These are phyloP conservation scores for Berberis vulgaris DNA, from an alignment of 164 flowering plant species.

Conservation along the genomic window DNA sequence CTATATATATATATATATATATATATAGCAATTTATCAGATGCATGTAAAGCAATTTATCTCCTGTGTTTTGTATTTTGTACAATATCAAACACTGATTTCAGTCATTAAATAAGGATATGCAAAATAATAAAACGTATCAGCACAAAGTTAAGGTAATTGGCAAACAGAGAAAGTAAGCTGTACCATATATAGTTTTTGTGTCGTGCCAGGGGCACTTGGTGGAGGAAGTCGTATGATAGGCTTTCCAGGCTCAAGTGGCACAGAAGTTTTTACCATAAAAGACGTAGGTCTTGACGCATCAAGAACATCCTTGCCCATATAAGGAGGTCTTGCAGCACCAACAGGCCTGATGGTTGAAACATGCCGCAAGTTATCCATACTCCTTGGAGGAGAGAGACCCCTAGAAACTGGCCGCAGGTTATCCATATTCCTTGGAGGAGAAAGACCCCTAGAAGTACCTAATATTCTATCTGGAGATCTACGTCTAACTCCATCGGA, in stretches of 20 bases:
- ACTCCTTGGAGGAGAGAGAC: no score
- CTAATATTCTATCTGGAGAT: constrained; percentile 48
- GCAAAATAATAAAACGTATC: no score
- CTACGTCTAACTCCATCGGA: constrained; percentile 48
- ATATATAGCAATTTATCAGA: no score
- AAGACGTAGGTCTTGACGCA: constrained; percentile 33
- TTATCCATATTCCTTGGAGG: constrained; percentile 36
- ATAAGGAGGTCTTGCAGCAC: constrained; percentile 38
- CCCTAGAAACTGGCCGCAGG: constrained; percentile 8
- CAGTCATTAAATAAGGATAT: no score
- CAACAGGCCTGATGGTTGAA: constrained; percentile 30
- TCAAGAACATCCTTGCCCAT: constrained; percentile 31
- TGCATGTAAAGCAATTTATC: no score
- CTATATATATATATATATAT: no score
- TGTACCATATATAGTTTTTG: constrained; percentile 42
- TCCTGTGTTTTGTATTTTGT: no score
- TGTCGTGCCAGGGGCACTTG: constrained; percentile 17
- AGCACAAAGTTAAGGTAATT: no score
- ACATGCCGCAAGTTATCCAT: constrained; percentile 8
- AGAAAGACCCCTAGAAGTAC: constrained; percentile 40
- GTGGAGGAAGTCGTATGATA: constrained; percentile 24
- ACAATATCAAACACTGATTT: no score
- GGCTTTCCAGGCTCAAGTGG: constrained; percentile 37
- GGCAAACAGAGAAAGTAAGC: not conserved
- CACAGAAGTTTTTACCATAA: constrained; percentile 24